Base-by-base conservation (phyloP, 2,329 filamentous ascomycete species). In the Xylaria sp. region DNA sequence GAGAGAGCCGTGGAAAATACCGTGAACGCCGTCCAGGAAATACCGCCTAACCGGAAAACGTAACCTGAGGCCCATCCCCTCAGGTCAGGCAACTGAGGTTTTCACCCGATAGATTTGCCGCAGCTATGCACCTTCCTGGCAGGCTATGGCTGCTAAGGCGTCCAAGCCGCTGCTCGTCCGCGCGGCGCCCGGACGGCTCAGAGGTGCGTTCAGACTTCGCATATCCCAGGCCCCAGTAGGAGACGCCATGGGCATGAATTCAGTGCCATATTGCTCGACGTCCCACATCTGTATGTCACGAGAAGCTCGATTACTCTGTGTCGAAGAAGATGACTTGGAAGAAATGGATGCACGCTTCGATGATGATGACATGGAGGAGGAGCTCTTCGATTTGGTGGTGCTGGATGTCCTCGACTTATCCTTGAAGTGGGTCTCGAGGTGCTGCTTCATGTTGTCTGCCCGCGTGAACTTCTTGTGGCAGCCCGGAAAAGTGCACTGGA, bases 371-470 rank as follows among this genome's bases (percentile, higher is more conserved):
- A 65, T 38, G 4, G 63, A 59, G 53, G 28, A 28, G 28, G 76
- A 74, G 44, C 74, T 74, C 66, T 79, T 78, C 10, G 79, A 73
- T 63, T 79, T 81, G 28, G 79, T 77, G 17, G 77, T 75, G 62
- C 78, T 74, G 2, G 82, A 81, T 2, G 81, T 80, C 33, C 85
- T 83, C 38, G 81, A 81, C 80, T 87, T 87, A 71, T 89, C 86
- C 79, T 89, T 90, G 80, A 88, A 90, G 79, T 94, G 92, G 0
- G 92, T 94, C 75, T 92, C 88, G 36, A 93, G 86, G 76, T 94
- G 92, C 81, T 94, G 92, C 84, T 93, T 93, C 92, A 94, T 94
- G 83, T 94, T 94, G 84, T 94, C 92, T 74, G 91, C 90, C 71
- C 92, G 90, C 11, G 91, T 93, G 74, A 94, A 94, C 76, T 91